Evolutionary conservation across 352 stramenopile species (phyloP), one percentile per base, ranked within the genome.

Genomic region (Albugo candida): DNA sequence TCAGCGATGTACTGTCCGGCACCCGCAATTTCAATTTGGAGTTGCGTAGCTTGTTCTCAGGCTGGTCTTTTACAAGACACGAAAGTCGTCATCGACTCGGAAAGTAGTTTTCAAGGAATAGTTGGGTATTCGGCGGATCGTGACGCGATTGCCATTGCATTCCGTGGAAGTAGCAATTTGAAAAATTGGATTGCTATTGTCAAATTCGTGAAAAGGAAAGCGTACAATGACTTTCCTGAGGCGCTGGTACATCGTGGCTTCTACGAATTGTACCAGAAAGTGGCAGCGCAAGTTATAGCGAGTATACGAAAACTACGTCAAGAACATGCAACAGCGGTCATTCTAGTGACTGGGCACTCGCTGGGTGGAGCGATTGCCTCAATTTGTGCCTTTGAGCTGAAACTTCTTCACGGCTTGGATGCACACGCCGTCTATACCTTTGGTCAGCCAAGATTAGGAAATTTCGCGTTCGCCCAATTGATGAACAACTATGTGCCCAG

Each of bases 181-280:
- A 60, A 46, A 10, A 91, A 91, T 51, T 91, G 78, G 78, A 61
- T 91, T 52, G 69, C 86, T 52, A 91, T 87, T 49, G 61, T 91
- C 48, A 83, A 72, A 11, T 84, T 88, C 45, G 51, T 82, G 49
- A 86, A 91, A 57, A 75, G 59, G 53, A 62, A 63, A 10, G 66
- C 70, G 27, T 91, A 86, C 55, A 34, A 41, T 1, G 20, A 71
- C 13, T 82, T 69, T 44, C 78, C 75, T 1, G 49, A 60, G 11
- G 78, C 81, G 1, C 47, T 57, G 24, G 73, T 91, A 24, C 78
- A 91, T 56, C 44, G 71, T 18, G 78, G 78, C 5, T 91, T 91
- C 49, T 88, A 81, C 49, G 83, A 71, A 71, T 71, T 74, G 16
- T 91, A 83, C 48, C 51, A 63, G 10, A 79, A 69, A 1, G 73